These are phyloP conservation scores for Gossypium mustelinum DNA, from an alignment of 345 rosid species.

Conservation along the genomic window DNA sequence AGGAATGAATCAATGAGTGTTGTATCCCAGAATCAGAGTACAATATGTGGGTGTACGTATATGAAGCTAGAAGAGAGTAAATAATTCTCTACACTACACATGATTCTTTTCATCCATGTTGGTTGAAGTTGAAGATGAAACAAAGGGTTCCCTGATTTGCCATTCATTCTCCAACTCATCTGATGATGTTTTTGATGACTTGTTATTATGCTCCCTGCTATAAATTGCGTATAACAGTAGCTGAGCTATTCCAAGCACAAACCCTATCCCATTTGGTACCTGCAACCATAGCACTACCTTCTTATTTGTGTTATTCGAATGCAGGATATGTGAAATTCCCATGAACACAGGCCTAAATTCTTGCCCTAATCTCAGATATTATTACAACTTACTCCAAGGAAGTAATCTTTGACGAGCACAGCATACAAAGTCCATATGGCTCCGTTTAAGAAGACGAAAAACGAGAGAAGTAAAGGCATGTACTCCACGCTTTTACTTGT, in stretches of 20 bases:
- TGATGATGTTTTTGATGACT: slow-evolving; percentile 6
- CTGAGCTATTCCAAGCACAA: slow-evolving; percentile 42
- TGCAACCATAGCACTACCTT: slow-evolving; percentile 6
- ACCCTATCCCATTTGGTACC: slow-evolving; percentile 59
- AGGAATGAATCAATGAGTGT: not conserved
- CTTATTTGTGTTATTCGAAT: not conserved
- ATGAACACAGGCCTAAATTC: not conserved
- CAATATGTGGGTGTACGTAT: too few species aligned
- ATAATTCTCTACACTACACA: not conserved
- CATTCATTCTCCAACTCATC: slow-evolving; percentile 19
- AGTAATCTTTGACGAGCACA: slow-evolving; percentile 8
- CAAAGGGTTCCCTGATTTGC: slow-evolving; percentile 22
- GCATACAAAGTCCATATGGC: slow-evolving; percentile 21
- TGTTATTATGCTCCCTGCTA: slow-evolving; percentile 21
- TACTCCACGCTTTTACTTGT: slow-evolving; percentile 18
- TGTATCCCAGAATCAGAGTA: too few species aligned
- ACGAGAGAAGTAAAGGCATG: slow-evolving; percentile 20
- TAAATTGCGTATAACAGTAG: slow-evolving; percentile 44
- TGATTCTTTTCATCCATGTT: not conserved
- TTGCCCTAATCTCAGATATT: not conserved
- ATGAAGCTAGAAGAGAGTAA: not conserved
- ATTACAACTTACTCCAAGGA: slow-evolving; percentile 8
- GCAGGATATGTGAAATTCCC: not conserved
- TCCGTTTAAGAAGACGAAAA: slow-evolving; percentile 14
- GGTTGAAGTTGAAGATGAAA: slow-evolving; percentile 17